Base-by-base conservation (phyloP, 2,329 filamentous ascomycete genomes). In the Tolypocladium album region DNA sequence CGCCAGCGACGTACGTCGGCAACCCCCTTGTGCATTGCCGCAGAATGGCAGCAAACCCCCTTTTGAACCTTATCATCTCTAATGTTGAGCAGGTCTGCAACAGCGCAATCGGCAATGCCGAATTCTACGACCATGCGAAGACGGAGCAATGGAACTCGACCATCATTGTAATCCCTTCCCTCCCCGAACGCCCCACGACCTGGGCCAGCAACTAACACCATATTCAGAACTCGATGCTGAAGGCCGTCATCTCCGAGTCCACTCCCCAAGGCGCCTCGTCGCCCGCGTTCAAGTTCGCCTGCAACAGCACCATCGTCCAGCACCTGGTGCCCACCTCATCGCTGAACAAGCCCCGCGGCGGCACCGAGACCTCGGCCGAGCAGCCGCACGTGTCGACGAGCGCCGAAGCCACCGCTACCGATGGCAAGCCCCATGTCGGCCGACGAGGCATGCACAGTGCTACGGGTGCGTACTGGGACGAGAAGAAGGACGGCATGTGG, bases 261-360 rank as follows among this genome's bases (percentile, higher is more conserved):
- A 85, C 83, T 22, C 81, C 84, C 22, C 72, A 80, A 56, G 76
- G 80, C 63, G 78, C 79, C 62, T 75, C 79, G 36, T 78, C 83
- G 34, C 88, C 89, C 6, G 75, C 79, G 20, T 96, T 87, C 84
- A 97, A 97, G 77, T 97, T 93, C 78, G 90, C 92, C 67, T 92
- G 96, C 78, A 97, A 96, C 82, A 95, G 90, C 80, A 97, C 93
- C 66, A 97, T 97, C 71, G 95, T 97, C 67, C 93, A 99, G 79
- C 93, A 97, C 78, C 81, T 93, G 40, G 84, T 88, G 24, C 84
- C 88, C 59, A 87, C 84, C 15, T 83, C 84, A 38, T 78, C 83
- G 60, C 77, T 86, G 57, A 87, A 84, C 76, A 85, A 84, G 75
- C 72, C 83, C 63, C 79, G 79, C 65, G 72, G 73, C 60, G 78